Evolutionary conservation across 139 green algal genomes (phyloP).

Genomic region (Micromonas pusilla): DNA sequence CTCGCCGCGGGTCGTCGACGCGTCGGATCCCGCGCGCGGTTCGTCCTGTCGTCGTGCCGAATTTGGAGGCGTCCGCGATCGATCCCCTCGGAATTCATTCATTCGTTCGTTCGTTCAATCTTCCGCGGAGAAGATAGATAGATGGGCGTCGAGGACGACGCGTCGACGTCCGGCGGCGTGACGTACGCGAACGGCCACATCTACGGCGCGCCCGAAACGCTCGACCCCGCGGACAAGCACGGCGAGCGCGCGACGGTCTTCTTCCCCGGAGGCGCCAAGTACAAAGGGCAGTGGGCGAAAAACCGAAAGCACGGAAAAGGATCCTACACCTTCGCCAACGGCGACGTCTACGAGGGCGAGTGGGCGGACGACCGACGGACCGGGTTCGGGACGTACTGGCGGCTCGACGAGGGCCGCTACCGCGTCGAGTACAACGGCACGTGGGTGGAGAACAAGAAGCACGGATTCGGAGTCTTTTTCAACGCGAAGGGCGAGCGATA

Average conservation of each 20-base stretch:
- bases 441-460: slow-evolving; percentile 49
- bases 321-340: slow-evolving; percentile 57
- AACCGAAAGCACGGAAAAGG: slow-evolving; percentile 63
- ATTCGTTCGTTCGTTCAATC: too few relatives aligned
- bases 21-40: too few relatives aligned
- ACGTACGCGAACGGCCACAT: too few relatives aligned
- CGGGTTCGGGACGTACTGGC: slow-evolving; percentile 56
- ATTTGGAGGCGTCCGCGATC: too few relatives aligned
- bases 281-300: slow-evolving; percentile 54
- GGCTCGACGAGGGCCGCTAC: slow-evolving; percentile 51
- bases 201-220: too few relatives aligned
- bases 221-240: slow-evolving; percentile 47
- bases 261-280: slow-evolving; percentile 44
- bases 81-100: too few relatives aligned
- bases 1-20: too few relatives aligned
- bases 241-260: slow-evolving; percentile 52
- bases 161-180: too few relatives aligned
- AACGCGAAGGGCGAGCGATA: slow-evolving; percentile 59
- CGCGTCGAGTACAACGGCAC: slow-evolving; percentile 55
- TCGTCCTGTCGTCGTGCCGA: too few relatives aligned
- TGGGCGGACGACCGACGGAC: slow-evolving; percentile 50
- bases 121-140: too few relatives aligned
- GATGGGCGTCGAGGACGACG: too few relatives aligned
- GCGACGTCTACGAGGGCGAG: slow-evolving; percentile 68
- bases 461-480: slow-evolving; percentile 58